Conservation (phyloP, 768 basidiomycete species). For the Suillus clintonianus region DNA sequence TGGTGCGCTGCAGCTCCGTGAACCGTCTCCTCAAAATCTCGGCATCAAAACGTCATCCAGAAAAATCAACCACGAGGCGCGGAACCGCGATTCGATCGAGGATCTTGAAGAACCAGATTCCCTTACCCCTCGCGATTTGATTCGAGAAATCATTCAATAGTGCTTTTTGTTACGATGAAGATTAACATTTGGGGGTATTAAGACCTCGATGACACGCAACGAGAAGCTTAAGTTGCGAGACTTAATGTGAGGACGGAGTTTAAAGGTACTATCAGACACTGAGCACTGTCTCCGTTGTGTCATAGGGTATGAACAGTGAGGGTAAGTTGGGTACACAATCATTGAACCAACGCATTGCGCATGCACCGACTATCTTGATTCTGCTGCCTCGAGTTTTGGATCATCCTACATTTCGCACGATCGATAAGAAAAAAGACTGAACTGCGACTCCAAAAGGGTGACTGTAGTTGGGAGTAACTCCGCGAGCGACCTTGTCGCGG, state of each 20-base stretch:
- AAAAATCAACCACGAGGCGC: slow-evolving; percentile 1
- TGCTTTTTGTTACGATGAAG: not conserved
- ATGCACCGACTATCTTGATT: not conserved
- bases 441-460: not conserved
- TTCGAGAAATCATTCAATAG: not conserved
- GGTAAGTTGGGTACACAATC: not conserved
- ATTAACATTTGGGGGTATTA: not conserved
- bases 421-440: not conserved
- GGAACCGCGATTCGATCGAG: slow-evolving; percentile 1
- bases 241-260: not conserved
- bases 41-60: not conserved
- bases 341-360: not conserved
- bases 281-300: not conserved
- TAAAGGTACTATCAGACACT: not conserved
- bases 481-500: slow-evolving; percentile 25
- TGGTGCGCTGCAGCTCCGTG: not conserved
- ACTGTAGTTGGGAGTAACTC: slow-evolving; percentile 15
- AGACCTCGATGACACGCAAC: not conserved
- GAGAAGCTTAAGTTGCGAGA: not conserved
- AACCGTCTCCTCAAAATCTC: not conserved
- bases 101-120: not conserved
- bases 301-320: too few species aligned
- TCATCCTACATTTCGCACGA: not conserved
- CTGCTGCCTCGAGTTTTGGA: not conserved
- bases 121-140: not conserved